Conservation (phyloP, 2,329 filamentous ascomycete genomes). For the Alternaria rosae region DNA sequence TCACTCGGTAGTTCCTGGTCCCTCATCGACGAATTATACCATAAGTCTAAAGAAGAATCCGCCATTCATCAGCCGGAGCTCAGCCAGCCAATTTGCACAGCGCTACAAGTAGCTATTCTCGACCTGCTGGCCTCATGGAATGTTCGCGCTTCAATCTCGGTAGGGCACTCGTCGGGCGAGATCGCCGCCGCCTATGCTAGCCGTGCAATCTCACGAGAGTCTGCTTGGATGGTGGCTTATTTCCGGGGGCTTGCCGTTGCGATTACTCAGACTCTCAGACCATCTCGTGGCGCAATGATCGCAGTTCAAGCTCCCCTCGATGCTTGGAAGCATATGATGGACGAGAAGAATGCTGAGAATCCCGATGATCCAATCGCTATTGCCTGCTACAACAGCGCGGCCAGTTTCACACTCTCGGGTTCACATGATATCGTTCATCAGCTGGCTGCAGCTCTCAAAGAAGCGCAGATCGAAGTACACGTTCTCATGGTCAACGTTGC, state of each 20-base stretch:
- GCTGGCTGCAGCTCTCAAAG: constrained; percentile 40
- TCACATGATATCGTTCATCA: constrained; percentile 45
- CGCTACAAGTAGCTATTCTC: constrained; percentile 29
- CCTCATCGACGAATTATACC: constrained; percentile 19
- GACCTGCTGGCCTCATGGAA: constrained; percentile 26
- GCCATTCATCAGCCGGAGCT: constrained; percentile 20
- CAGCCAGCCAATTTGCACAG: constrained; percentile 30
- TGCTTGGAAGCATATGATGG: constrained; percentile 7
- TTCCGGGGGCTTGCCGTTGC: constrained; percentile 20
- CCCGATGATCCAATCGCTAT: constrained; percentile 12
- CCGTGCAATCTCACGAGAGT: constrained; percentile 16
- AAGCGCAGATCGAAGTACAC: constrained; percentile 49
- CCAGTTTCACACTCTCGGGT: constrained; percentile 26
- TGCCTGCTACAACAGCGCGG: constrained; percentile 48
- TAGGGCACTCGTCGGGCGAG: constrained; percentile 45
- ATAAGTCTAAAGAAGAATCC: constrained; percentile 6
- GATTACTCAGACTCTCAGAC: constrained; percentile 50
- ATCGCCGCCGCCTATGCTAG: constrained; percentile 43
- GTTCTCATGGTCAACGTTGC: constrained; percentile 52
- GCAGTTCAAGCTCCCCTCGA: constrained; percentile 28
- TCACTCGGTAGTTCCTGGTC: constrained; percentile 23
- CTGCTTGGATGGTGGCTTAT: constrained; percentile 24
- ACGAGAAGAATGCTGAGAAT: constrained; percentile 3
- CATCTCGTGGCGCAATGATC: constrained; percentile 34
- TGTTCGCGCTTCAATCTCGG: constrained; percentile 17